Evolutionary conservation across 345 rosid genomes (phyloP).

Genomic region (Draba incana): DNA sequence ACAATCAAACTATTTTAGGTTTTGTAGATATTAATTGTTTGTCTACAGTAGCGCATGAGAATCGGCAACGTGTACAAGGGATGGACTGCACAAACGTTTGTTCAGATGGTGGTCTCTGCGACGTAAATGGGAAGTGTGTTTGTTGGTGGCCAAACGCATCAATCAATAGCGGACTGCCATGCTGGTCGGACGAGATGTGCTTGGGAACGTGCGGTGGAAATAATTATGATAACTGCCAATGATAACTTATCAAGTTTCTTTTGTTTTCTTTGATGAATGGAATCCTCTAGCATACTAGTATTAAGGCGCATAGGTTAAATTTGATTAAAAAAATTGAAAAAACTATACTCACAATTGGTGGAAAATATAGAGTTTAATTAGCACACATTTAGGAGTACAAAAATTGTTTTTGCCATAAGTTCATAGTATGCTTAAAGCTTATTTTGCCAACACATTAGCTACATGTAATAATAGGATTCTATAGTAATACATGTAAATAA

Average conservation of each 20-base stretch:
- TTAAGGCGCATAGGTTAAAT: no score
- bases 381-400: no score
- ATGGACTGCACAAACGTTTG: constrained; percentile 12
- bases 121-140: neutral
- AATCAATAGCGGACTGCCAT: constrained; percentile 26
- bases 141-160: constrained; percentile 6
- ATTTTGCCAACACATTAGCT: no score
- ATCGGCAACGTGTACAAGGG: neutral
- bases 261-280: neutral
- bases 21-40: neutral
- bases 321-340: no score
- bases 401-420: no score
- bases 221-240: neutral
- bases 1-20: neutral
- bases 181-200: constrained; percentile 19
- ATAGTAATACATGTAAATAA: no score
- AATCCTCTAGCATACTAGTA: neutral
- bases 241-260: neutral
- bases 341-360: no score
- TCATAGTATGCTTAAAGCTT: no score
- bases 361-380: no score
- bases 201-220: neutral
- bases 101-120: constrained; percentile 15
- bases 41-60: neutral
- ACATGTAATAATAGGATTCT: no score